phyloP scores from a whole-genome alignment of 352 stramenopile species.

The Pythium periplocum region DNA sequence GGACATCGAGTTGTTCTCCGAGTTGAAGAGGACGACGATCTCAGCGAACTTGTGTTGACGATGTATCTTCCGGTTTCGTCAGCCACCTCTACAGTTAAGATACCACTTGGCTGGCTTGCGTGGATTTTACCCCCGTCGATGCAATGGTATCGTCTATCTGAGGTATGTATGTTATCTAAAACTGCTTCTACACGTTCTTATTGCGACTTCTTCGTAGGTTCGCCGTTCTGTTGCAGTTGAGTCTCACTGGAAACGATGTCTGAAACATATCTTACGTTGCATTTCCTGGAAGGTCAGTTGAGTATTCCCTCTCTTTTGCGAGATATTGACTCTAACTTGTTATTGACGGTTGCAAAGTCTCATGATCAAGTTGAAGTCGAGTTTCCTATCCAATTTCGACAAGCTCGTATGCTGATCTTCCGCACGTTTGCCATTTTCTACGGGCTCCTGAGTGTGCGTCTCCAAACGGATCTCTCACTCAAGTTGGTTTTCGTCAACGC shows the following conservation, averaged over 20 bases:
- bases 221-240: constrained; percentile 21
- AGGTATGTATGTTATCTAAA: constrained; percentile 1
- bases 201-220: constrained; percentile 11
- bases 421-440: constrained; percentile 28
- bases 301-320: not conserved
- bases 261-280: constrained; percentile 14
- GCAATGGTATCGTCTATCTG: constrained; percentile 13
- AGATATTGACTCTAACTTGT: no score
- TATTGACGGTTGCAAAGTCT: no score
- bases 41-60: constrained; percentile 14
- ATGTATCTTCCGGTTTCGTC: constrained; percentile 20
- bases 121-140: constrained; percentile 16
- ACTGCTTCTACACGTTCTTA: no score
- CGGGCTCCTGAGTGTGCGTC: constrained; percentile 22
- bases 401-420: constrained; percentile 27
- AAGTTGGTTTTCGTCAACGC: constrained; percentile 20
- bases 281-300: constrained; percentile 22
- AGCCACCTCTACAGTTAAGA: not conserved
- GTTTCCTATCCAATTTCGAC: constrained; percentile 28
- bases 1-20: constrained; percentile 13
- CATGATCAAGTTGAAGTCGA: constrained; percentile 7
- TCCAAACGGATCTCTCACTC: constrained; percentile 23
- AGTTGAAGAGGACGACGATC: constrained; percentile 17
- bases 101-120: constrained; percentile 16
- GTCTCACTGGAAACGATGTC: constrained; percentile 18